phyloP scores from a whole-genome alignment of 2,329 filamentous ascomycete genomes.

The Sporothrix mexicana region DNA sequence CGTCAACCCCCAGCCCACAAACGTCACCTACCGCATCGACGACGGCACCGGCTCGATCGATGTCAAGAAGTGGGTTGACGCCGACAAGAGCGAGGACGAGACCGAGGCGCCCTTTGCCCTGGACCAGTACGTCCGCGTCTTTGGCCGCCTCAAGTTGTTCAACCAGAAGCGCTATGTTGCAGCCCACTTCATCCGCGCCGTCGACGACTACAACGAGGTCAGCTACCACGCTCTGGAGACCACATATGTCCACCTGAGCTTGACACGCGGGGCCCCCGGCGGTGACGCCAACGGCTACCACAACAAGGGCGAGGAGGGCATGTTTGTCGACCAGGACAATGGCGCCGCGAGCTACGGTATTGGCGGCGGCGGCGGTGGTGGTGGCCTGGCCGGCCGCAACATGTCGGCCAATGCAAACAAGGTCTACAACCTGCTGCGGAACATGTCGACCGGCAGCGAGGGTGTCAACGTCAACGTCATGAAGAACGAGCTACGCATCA shows the following conservation, averaged over 20 bases:
- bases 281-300: constrained; percentile 41
- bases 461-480: constrained; percentile 83
- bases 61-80: constrained; percentile 84
- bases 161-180: constrained; percentile 82
- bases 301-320: constrained; percentile 45
- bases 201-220: constrained; percentile 89
- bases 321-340: constrained; percentile 58
- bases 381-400: constrained; percentile 48
- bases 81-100: constrained; percentile 56
- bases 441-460: constrained; percentile 74
- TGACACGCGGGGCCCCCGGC: constrained; percentile 70
- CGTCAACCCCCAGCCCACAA: constrained; percentile 84
- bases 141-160: constrained; percentile 82
- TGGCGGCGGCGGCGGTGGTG: constrained; percentile 46
- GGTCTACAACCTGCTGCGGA: constrained; percentile 73
- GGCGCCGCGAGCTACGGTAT: constrained; percentile 47
- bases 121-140: constrained; percentile 84
- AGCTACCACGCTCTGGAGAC: constrained; percentile 91
- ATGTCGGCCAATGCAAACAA: constrained; percentile 66
- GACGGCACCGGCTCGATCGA: constrained; percentile 94
- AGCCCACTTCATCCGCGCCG: constrained; percentile 78
- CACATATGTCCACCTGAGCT: constrained; percentile 84
- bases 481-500: constrained; percentile 67
- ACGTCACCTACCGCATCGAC: constrained; percentile 90
- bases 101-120: constrained; percentile 60